Evolutionary conservation across 176 grass and related monocot species (phyloP).

Genomic region (Oryza meridionalis): DNA sequence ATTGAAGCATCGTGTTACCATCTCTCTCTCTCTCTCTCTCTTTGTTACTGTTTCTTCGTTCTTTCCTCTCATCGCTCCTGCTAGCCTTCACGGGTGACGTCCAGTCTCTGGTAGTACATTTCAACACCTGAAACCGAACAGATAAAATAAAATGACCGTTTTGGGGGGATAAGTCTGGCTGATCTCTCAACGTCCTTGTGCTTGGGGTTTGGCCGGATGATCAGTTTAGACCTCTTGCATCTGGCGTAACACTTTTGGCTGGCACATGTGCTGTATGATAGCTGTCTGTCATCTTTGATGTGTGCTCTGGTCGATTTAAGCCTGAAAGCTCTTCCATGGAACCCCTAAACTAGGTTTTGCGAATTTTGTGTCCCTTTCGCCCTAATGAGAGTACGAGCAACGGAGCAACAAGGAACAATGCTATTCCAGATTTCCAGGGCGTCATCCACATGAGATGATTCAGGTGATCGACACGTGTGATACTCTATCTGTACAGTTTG

Average conservation of each 20-base stretch:
- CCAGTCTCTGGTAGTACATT: background rate
- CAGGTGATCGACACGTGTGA: constrained; percentile 9
- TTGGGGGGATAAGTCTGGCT: background rate
- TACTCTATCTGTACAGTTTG: background rate
- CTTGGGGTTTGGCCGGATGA: background rate
- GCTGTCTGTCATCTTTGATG: background rate
- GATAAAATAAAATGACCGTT: background rate
- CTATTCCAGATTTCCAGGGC: background rate
- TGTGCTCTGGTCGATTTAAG: background rate
- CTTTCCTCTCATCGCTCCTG: too few species aligned
- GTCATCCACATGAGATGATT: background rate
- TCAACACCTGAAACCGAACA: background rate
- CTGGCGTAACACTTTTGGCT: background rate
- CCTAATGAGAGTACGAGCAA: background rate
- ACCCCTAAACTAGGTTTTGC: background rate
- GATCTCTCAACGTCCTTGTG: constrained; percentile 17
- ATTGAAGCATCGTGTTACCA: background rate
- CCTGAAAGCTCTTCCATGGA: background rate
- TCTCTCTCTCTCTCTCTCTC: constrained; percentile 17
- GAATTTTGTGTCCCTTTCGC: background rate
- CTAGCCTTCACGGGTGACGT: constrained; percentile 1
- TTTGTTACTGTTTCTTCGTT: background rate
- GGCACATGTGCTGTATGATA: background rate
- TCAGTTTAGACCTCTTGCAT: too few species aligned
- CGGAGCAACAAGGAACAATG: background rate